Conservation (phyloP, 2,329 filamentous ascomycete genomes). For the Dryadomyces quercivorus region DNA sequence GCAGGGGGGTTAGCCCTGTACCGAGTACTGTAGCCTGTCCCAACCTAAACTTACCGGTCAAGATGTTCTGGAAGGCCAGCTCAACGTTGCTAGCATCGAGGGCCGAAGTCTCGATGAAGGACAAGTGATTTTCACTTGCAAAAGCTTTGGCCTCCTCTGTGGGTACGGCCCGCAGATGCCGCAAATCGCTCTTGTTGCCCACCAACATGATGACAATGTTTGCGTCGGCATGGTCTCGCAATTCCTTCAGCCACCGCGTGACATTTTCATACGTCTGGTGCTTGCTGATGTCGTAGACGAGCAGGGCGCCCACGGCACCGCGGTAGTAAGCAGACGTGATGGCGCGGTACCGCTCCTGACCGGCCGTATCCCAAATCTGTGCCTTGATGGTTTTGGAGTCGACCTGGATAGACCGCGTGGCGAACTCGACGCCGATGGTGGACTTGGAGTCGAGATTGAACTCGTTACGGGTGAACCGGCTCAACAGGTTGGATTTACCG, state of each 20-base stretch:
- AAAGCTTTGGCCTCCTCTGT: constrained; percentile 98
- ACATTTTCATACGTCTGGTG: constrained; percentile 99
- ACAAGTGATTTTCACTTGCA: constrained; percentile 98
- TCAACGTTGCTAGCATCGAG: constrained; percentile 98
- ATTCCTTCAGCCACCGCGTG: constrained; percentile 96
- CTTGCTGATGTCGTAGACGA: constrained; percentile 99
- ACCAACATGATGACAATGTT: constrained; percentile 99
- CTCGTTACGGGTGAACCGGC: constrained; percentile 98
- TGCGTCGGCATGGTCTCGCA: constrained; percentile 93
- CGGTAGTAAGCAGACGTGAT: constrained; percentile 99
- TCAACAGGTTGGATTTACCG: constrained; percentile 99
- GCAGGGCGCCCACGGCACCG: constrained; percentile 88
- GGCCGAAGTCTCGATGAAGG: constrained; percentile 98
- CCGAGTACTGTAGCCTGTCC: no score
- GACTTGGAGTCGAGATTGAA: constrained; percentile 99
- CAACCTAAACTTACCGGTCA: constrained; percentile 81
- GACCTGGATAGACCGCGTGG: constrained; percentile 95
- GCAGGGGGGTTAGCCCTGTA: constrained; percentile 9
- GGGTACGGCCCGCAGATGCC: constrained; percentile 89
- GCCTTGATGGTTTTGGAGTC: constrained; percentile 99
- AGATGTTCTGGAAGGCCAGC: constrained; percentile 97
- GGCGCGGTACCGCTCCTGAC: constrained; percentile 96
- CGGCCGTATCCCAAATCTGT: constrained; percentile 99
- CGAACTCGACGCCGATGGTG: constrained; percentile 98
- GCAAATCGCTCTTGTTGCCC: constrained; percentile 99